These are phyloP conservation scores for Cercophora samala DNA, from an alignment of 495 filamentous ascomycete genomes.

Conservation along the genomic window DNA sequence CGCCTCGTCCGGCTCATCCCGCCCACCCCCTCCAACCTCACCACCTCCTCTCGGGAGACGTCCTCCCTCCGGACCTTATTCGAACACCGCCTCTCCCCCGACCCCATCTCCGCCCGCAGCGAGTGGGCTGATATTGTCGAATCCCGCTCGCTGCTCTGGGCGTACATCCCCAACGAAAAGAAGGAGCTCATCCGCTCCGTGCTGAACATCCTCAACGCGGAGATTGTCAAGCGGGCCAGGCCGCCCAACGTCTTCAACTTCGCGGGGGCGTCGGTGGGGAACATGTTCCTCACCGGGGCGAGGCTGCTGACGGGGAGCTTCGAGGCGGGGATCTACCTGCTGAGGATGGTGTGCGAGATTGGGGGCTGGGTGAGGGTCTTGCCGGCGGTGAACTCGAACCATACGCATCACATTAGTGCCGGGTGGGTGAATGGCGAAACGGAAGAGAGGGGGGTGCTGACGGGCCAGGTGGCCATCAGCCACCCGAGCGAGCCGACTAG, in stretches of 20 bases:
- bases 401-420: slow-evolving; percentile 88
- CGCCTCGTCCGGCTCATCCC: slow-evolving; percentile 91
- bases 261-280: slow-evolving; percentile 82
- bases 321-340: slow-evolving; percentile 76
- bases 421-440: slow-evolving; percentile 31
- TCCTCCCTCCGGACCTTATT: slow-evolving; percentile 74
- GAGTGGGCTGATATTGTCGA: slow-evolving; percentile 94
- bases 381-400: slow-evolving; percentile 89
- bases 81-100: slow-evolving; percentile 72
- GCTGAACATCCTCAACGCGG: slow-evolving; percentile 81
- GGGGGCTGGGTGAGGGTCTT: slow-evolving; percentile 72
- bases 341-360: slow-evolving; percentile 76
- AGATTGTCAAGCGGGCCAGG: slow-evolving; percentile 82
- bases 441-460: slow-evolving; percentile 71
- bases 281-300: slow-evolving; percentile 83
- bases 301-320: slow-evolving; percentile 78
- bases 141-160: slow-evolving; percentile 71
- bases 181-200: slow-evolving; percentile 88
- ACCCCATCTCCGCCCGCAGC: slow-evolving; percentile 48
- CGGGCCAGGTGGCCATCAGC: slow-evolving; percentile 87
- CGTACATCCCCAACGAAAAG: slow-evolving; percentile 72
- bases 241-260: slow-evolving; percentile 83
- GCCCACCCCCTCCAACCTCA: slow-evolving; percentile 56
- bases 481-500: slow-evolving; percentile 65
- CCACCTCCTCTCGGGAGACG: slow-evolving; percentile 59